Base-by-base conservation (phyloP, 495 filamentous ascomycete species). In the Xylaria acuta region DNA sequence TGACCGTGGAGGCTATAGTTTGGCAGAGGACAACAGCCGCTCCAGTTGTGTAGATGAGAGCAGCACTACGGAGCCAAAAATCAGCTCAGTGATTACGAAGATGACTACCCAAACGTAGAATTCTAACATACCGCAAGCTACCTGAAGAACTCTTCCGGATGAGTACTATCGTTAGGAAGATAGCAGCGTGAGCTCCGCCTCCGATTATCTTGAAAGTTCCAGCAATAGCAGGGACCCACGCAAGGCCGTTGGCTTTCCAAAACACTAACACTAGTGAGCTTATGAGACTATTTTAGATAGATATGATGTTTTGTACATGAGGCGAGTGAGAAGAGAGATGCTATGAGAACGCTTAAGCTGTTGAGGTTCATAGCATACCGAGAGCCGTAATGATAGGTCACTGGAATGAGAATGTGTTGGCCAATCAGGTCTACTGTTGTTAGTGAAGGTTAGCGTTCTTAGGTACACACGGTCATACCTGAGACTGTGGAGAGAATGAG, bases 351-450 rank as follows among this genome's bases (percentile, higher is more conserved):
- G 22, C 58, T 60, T 12, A 60, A 60, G 58, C 58, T 60, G 34
- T 60, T 60, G 20, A 60, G 58, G 2, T 60, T 60, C 58, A 60
- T 60, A 40, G 58, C 58, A 60, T 5, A 60, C 20, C 32, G 58
- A 20, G 34, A 38, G 58, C 58, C 20, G 58, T 38, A 60, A 22
- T 36, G 30, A 59, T 38, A 60, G 34, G 58, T n/a, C 20, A 14
- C 58, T 38, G 58, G 58, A 60, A 60, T 60, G n/a, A 60, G 58
- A 38, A 38, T 38, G 8, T 38, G 34, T 22, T 60, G 58, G 34
- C 58, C 58, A 60, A 60, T 14, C 9, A 60, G 11, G 16, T 60
- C 58, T 60, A 14, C 32, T 38, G 20, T 5, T 22, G 34, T 60
- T 60, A 60, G 58, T 38, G 4, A 9, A 60, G 16, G 8, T 56